phyloP scores from a whole-genome alignment of 2,329 filamentous ascomycete species.

The Penicillium corylophilum region DNA sequence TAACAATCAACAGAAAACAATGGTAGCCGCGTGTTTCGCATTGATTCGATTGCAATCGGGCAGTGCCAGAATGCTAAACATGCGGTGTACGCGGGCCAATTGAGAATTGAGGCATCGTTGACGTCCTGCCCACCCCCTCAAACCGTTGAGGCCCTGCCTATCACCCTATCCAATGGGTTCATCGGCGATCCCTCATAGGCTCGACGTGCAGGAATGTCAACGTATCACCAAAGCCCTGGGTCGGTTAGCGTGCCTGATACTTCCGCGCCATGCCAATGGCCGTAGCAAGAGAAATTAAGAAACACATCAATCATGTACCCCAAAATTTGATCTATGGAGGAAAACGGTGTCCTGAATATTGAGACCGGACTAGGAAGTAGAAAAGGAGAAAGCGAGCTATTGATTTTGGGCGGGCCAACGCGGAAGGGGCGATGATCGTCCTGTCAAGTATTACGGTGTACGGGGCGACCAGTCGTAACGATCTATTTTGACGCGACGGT shows the following conservation, averaged over 20 bases:
- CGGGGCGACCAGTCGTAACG: background rate
- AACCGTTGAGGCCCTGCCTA: conserved; percentile 12
- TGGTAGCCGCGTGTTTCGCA: conserved; percentile 13
- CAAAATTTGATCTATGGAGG: background rate
- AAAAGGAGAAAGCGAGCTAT: conserved; percentile 8
- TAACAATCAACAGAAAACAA: conserved; percentile 17
- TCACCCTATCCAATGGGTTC: conserved; percentile 12
- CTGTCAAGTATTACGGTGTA: conserved; percentile 8
- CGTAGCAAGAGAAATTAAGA: background rate
- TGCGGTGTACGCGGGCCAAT: conserved; percentile 9
- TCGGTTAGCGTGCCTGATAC: conserved; percentile 14
- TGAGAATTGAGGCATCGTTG: background rate
- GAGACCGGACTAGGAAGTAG: background rate
- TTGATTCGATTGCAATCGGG: conserved; percentile 10
- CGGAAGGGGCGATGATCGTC: conserved; percentile 15
- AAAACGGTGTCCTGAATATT: background rate
- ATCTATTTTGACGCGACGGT: conserved; percentile 6
- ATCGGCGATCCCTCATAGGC: conserved; percentile 4
- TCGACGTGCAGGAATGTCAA: conserved; percentile 1
- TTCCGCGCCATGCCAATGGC: conserved; percentile 2
- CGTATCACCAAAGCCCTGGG: conserved; percentile 14
- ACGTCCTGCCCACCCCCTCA: background rate
- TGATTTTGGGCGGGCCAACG: conserved; percentile 6
- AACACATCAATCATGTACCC: background rate
- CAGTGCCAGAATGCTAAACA: background rate